phyloP scores from a whole-genome alignment of 768 basidiomycete genomes.

The Solioccasus polychromus region DNA sequence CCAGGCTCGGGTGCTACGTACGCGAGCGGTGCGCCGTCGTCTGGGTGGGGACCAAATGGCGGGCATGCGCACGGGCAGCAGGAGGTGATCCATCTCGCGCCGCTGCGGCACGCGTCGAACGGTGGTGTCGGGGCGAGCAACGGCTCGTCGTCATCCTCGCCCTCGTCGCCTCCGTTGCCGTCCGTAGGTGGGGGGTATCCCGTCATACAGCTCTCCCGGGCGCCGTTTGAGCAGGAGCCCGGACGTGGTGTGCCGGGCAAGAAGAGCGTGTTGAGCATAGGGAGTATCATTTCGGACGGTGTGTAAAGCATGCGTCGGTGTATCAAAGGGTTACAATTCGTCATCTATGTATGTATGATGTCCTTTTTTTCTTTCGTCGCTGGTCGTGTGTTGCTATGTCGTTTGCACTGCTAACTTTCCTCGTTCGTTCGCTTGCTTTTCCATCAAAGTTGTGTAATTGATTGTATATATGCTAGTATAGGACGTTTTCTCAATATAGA shows the following conservation, averaged over 20 bases:
- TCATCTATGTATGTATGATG: no score
- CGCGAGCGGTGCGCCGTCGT: constrained; percentile 1
- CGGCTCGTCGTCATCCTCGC: constrained; percentile 24
- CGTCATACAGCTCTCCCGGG: constrained; percentile 30
- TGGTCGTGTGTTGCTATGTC: no score
- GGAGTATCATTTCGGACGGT: constrained; percentile 62
- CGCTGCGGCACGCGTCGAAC: constrained; percentile 25
- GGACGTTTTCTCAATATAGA: no score
- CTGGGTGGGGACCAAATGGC: constrained; percentile 20
- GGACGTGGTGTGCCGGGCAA: constrained; percentile 36
- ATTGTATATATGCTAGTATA: no score
- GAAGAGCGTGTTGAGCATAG: constrained; percentile 69
- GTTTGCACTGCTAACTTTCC: no score
- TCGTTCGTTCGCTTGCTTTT: no score
- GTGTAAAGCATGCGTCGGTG: no score
- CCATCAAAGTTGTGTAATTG: no score
- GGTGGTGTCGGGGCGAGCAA: constrained; percentile 4
- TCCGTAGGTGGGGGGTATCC: constrained; percentile 21
- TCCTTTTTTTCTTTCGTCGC: no score
- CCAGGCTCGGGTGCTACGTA: constrained; percentile 8
- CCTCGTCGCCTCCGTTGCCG: constrained; percentile 28
- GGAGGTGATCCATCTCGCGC: constrained; percentile 36
- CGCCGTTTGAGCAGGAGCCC: constrained; percentile 32
- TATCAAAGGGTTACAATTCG: no score
- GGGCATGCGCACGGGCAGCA: constrained; percentile 16